Evolutionary conservation across 2,329 filamentous ascomycete species (phyloP), one percentile per base, ranked within the genome.

Genomic region (Claviceps sp.): DNA sequence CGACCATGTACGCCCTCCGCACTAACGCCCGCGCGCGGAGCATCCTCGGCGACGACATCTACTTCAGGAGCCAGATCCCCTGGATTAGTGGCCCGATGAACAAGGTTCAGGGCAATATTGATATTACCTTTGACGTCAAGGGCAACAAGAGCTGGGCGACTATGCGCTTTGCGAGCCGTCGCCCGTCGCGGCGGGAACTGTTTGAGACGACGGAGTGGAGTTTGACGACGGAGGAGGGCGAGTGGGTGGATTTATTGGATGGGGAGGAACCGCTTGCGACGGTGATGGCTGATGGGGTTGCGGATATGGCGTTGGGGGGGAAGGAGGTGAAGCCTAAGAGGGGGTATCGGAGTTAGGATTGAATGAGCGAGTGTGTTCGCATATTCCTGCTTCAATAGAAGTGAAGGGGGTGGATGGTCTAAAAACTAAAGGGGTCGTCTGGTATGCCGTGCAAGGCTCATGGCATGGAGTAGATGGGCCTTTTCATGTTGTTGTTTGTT

Each of bases 161-260:
- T 64, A 93, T 96, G 79, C 78, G 80, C 63, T 94, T 98, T 68
- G 79, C 76, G 59, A 93, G 87, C 72, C 74, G 78, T 64, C 78
- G 93, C 63, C 82, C 78, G 59, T 70, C 68, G 7, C 59, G 72
- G 53, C 77, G 78, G 60, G 74, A 73, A 40, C 69, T 79, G 73
- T 97, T 95, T 68, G 83, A 88, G 71, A 98, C 93, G 38, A 79
- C 84, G 53, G 86, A 90, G 73, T 98, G 91, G 90, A 93, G 84
- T 63, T 71, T 98, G 60, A 81, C 84, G 65, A 81, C 79, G 56
- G 73, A 73, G 50, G 79, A 84, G 58, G 77, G 77, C 42, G 59
- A 57, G 44, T 73, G 69, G 64, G 69, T 96, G 58, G 84, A 94
- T 63, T 69, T 98, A 65, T 74, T 96, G 56, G 81, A 86, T 59